Evolutionary conservation across 2,329 filamentous ascomycete species (phyloP).

Genomic region (Arthrobotrys conoides): DNA sequence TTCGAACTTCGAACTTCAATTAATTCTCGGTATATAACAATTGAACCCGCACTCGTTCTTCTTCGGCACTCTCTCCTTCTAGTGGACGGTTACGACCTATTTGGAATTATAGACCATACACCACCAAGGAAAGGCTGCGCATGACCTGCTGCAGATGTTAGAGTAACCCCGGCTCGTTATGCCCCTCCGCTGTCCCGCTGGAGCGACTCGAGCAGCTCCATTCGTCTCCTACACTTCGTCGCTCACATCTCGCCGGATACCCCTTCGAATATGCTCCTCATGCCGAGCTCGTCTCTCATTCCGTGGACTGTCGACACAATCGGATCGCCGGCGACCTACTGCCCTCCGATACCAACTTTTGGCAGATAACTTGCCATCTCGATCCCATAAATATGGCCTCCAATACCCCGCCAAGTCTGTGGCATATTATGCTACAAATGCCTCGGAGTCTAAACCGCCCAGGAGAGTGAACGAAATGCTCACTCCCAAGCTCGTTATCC

Average conservation of each 20-base stretch:
- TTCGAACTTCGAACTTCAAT: not conserved
- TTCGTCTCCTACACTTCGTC: conserved; percentile 25
- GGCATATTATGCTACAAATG: conserved; percentile 22
- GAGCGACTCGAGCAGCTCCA: conserved; percentile 48
- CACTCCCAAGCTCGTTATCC: conserved; percentile 40
- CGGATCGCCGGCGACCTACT: conserved; percentile 26
- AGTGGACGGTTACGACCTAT: not conserved
- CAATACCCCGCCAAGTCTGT: conserved; percentile 22
- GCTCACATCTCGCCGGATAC: conserved; percentile 35
- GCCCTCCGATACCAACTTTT: conserved; percentile 53
- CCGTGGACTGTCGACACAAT: conserved; percentile 41
- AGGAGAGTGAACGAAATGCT: conserved; percentile 3
- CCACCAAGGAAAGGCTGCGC: conserved; percentile 35
- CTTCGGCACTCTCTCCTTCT: not conserved
- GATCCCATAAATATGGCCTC: conserved; percentile 11
- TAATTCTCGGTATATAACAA: not conserved
- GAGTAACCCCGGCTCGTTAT: conserved; percentile 49
- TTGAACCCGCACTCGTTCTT: not conserved
- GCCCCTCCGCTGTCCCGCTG: conserved; percentile 59
- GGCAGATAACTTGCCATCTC: conserved; percentile 33
- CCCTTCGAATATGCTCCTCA: conserved; percentile 52
- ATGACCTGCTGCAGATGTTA: conserved; percentile 54
- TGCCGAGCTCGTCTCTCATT: conserved; percentile 47
- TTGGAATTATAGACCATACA: not conserved
- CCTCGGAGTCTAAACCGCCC: not conserved